Conservation (phyloP, 2,329 filamentous ascomycete genomes). For the Neospermospora avenae region DNA sequence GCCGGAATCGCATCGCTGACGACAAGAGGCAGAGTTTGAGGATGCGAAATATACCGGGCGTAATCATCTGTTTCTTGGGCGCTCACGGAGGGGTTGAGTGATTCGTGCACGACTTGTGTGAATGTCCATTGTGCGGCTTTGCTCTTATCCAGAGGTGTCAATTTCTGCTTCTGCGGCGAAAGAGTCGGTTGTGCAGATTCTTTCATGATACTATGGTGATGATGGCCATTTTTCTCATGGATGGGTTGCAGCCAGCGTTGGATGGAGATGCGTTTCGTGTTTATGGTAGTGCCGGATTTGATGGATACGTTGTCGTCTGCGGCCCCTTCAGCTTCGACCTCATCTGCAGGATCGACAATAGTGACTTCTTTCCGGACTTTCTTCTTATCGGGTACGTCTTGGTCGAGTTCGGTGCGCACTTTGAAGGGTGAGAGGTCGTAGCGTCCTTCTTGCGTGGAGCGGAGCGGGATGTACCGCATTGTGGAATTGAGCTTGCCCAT, state of each 20-base stretch:
- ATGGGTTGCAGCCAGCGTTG: slow-evolving; percentile 58
- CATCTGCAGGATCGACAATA: slow-evolving; percentile 59
- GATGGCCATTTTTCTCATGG: slow-evolving; percentile 35
- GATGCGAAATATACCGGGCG: slow-evolving; percentile 81
- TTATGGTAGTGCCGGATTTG: slow-evolving; percentile 40
- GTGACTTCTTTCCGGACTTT: slow-evolving; percentile 65
- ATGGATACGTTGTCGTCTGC: slow-evolving; percentile 45
- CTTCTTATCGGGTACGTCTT: slow-evolving; percentile 59
- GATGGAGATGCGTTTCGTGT: slow-evolving; percentile 49
- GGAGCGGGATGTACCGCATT: slow-evolving; percentile 76
- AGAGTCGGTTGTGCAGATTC: slow-evolving; percentile 35
- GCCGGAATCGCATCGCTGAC: slow-evolving; percentile 64
- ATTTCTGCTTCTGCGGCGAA: slow-evolving; percentile 45
- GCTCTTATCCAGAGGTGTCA: slow-evolving; percentile 67
- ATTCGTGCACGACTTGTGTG: slow-evolving; percentile 79
- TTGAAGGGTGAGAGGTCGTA: slow-evolving; percentile 89
- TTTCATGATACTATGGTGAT: slow-evolving; percentile 56
- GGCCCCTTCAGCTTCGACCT: slow-evolving; percentile 31
- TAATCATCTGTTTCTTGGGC: slow-evolving; percentile 80
- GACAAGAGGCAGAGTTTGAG: slow-evolving; percentile 82
- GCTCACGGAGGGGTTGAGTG: slow-evolving; percentile 79
- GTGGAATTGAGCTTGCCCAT: slow-evolving; percentile 77
- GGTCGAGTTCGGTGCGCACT: slow-evolving; percentile 63
- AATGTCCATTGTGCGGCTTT: slow-evolving; percentile 86
- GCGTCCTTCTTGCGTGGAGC: slow-evolving; percentile 66